Evolutionary conservation across 139 green algal genomes (phyloP).

Genomic region (Axilococcus clingmanii): DNA sequence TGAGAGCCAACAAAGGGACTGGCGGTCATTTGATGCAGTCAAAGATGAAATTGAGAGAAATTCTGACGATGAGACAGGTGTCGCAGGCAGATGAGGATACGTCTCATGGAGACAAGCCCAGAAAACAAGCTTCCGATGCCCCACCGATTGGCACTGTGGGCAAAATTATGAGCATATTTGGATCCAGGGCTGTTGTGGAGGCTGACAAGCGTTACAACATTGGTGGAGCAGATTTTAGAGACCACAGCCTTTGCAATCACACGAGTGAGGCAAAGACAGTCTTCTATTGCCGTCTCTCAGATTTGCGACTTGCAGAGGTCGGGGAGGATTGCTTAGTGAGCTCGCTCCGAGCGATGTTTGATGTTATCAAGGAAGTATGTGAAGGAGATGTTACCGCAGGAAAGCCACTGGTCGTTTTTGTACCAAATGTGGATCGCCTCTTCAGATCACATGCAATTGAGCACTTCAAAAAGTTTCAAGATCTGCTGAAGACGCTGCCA

Average conservation of each 20-base stretch:
- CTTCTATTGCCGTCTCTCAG: conserved; percentile 2
- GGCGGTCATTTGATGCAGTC: too few relatives aligned
- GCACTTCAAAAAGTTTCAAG: conserved; percentile 16
- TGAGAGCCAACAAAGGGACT: too few relatives aligned
- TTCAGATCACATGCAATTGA: conserved; percentile 13
- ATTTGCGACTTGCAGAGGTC: not conserved
- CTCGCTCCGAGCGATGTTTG: conserved; percentile 19
- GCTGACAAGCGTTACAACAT: not conserved
- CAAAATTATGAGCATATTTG: not conserved
- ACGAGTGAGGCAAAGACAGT: not conserved
- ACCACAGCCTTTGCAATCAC: conserved; percentile 12
- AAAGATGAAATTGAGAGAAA: too few relatives aligned
- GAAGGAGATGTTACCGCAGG: not conserved
- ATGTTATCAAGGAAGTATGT: not conserved
- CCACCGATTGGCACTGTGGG: conserved; percentile 14
- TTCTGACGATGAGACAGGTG: too few relatives aligned
- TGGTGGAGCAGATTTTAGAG: conserved; percentile 8
- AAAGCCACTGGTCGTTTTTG: conserved; percentile 15
- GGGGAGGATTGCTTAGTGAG: not conserved
- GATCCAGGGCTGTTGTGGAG: not conserved
- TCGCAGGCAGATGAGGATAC: too few relatives aligned
- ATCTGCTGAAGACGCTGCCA: conserved; percentile 12
- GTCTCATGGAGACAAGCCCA: not conserved
- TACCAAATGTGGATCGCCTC: conserved; percentile 19
- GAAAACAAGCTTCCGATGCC: not conserved